Conservation (phyloP, 2,329 filamentous ascomycete genomes). For the Cercospora sp. region DNA sequence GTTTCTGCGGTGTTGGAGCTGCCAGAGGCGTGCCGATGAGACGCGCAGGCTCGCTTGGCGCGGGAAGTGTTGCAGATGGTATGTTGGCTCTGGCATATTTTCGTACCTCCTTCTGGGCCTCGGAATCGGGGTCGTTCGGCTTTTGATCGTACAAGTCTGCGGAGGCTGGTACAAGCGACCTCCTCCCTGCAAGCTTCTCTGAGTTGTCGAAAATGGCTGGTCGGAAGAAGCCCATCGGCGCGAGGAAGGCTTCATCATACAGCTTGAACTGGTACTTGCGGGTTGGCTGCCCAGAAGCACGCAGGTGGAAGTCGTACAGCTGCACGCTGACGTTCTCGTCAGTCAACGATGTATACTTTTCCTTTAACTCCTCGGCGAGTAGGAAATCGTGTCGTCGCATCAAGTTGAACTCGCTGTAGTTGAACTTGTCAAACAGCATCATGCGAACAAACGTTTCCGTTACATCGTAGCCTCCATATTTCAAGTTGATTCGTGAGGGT, state of each 20-base stretch:
- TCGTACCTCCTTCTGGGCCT: conserved; percentile 72
- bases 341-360: conserved; percentile 86
- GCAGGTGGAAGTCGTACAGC: conserved; percentile 84
- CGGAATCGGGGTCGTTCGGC: conserved; percentile 84
- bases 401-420: conserved; percentile 92
- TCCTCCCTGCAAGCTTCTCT: conserved; percentile 74
- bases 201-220: conserved; percentile 83
- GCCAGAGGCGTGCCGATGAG: conserved; percentile 31
- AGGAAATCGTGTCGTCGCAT: conserved; percentile 87
- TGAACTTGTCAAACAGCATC: conserved; percentile 96
- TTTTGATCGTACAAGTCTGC: conserved; percentile 93
- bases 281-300: conserved; percentile 83
- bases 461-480: conserved; percentile 88
- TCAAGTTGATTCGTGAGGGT: conserved; percentile 91
- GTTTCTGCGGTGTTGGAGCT: conserved; percentile 35
- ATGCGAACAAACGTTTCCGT: conserved; percentile 96
- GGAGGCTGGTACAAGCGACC: conserved; percentile 80
- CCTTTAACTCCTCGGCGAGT: conserved; percentile 92
- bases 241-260: conserved; percentile 93
- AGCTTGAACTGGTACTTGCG: conserved; percentile 94
- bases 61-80: conserved; percentile 44
- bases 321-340: conserved; percentile 88
- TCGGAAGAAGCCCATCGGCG: conserved; percentile 91
- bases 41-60: conserved; percentile 50
- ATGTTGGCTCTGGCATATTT: conserved; percentile 51